Evolutionary conservation across 345 rosid species (phyloP).

Genomic region (Eucalyptus urophylla): DNA sequence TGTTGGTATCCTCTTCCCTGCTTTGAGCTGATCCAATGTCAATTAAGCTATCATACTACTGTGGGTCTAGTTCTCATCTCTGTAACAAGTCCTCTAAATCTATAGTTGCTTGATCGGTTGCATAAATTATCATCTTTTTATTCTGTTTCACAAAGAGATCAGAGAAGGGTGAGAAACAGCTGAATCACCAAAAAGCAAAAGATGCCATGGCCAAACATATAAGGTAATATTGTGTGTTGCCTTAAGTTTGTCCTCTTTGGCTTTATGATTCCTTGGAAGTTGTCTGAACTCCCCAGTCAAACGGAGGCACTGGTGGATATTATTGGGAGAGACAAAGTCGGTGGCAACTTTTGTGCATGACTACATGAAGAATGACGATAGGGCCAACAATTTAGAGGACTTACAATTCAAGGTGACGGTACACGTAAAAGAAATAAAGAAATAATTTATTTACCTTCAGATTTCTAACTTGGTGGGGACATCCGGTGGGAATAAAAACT

Average conservation of each 20-base stretch:
- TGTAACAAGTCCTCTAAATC: neutral
- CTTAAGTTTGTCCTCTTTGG: constrained; percentile 91
- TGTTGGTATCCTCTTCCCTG: neutral
- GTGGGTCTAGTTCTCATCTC: neutral
- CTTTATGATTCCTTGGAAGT: constrained; percentile 70
- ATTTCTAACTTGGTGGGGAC: constrained; percentile 95
- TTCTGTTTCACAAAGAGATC: constrained; percentile 22
- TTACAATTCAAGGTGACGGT: no score
- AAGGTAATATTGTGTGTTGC: constrained; percentile 3
- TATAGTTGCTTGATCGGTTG: constrained; percentile 18
- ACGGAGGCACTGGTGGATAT: no score
- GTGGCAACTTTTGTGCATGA: no score
- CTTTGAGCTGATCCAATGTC: neutral
- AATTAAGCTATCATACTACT: neutral
- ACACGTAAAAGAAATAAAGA: neutral
- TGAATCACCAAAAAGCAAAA: neutral
- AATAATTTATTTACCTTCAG: constrained; percentile 34
- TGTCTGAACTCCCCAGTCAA: constrained; percentile 41
- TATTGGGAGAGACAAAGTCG: no score
- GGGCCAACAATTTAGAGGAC: no score
- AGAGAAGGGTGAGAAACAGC: neutral
- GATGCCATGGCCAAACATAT: neutral
- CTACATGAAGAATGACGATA: no score
- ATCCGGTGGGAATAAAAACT: constrained; percentile 88
- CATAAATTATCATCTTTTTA: constrained; percentile 70